A percentile compares a stretch with the other conserved stretches of the same genome.
These are phyloP conservation scores for Cucurbita pepo DNA, from an alignment of 306 rosid genomes.

Conservation along the genomic window DNA sequence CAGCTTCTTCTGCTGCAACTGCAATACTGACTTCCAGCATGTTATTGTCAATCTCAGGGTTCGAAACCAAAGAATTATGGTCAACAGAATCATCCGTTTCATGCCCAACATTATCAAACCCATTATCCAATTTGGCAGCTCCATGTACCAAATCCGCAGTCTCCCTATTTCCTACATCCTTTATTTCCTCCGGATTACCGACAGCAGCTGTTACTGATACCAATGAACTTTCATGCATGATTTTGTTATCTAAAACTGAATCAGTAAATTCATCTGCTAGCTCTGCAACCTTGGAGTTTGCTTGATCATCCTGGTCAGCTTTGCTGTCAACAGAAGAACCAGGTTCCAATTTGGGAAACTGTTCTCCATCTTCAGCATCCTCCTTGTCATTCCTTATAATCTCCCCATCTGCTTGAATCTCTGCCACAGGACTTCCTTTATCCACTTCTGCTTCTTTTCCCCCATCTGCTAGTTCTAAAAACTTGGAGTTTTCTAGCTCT, in stretches of 20 bases:
- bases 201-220: slow-evolving; percentile 26
- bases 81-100: slow-evolving; percentile 13
- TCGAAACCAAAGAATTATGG: background rate
- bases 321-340: background rate
- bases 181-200: slow-evolving; percentile 23
- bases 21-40: background rate
- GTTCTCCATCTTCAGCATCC: slow-evolving; percentile 2
- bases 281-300: slow-evolving; percentile 13
- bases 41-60: slow-evolving; percentile 9
- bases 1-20: slow-evolving; percentile 6
- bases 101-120: slow-evolving; percentile 20
- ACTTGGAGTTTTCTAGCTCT: slow-evolving; percentile 10
- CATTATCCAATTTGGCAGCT: slow-evolving; percentile 30
- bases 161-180: slow-evolving; percentile 23
- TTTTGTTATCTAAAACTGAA: slow-evolving; percentile 11
- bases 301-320: background rate
- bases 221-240: slow-evolving; percentile 11
- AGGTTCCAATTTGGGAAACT: background rate
- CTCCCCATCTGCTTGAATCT: slow-evolving; percentile 8
- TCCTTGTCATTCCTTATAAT: slow-evolving; percentile 10
- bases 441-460: background rate
- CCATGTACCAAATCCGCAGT: slow-evolving; percentile 16
- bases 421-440: background rate
- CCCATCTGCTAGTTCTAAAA: slow-evolving; percentile 9
- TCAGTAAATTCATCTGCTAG: slow-evolving; percentile 1